A percentile compares a stretch with the other conserved stretches of the same genome.
Conservation (phyloP, 2,329 filamentous ascomycete species). For the Knufia fluminis region DNA sequence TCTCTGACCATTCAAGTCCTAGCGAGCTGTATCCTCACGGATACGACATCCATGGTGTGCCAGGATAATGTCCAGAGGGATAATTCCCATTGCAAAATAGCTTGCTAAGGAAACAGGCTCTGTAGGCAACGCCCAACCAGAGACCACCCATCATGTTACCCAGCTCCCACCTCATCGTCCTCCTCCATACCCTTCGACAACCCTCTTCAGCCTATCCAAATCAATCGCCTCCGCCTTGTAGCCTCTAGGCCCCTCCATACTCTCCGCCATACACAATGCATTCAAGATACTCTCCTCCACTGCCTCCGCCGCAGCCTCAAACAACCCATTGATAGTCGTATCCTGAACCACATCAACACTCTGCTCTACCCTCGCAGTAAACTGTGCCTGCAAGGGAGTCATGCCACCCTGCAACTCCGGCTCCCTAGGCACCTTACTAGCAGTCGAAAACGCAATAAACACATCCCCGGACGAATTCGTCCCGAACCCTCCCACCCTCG, state of each 20-base stretch:
- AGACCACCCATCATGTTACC: no score
- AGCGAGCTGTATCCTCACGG: no score
- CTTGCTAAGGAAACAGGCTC: no score
- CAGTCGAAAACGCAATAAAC: constrained; percentile 59
- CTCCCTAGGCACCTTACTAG: constrained; percentile 42
- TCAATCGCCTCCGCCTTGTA: constrained; percentile 43
- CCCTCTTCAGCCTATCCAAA: constrained; percentile 37
- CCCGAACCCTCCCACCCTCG: constrained; percentile 52
- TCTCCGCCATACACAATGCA: constrained; percentile 52
- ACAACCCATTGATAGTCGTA: constrained; percentile 50
- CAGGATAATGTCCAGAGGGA: no score
- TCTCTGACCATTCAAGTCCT: no score
- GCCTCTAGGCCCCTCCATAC: constrained; percentile 46
- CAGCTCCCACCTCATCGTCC: constrained; percentile 4
- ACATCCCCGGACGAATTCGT: constrained; percentile 57
- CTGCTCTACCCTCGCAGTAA: constrained; percentile 32
- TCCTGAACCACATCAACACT: constrained; percentile 46
- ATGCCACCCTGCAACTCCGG: constrained; percentile 23
- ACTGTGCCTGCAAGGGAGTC: constrained; percentile 21
- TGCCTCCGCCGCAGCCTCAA: constrained; percentile 53
- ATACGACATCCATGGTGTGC: no score
- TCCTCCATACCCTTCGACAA: constrained; percentile 32
- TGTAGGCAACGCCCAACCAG: no score
- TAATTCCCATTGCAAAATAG: no score
- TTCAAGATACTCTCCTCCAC: constrained; percentile 61